Evolutionary conservation across 352 stramenopile species (phyloP).

Genomic region (Phytophthora idaei): DNA sequence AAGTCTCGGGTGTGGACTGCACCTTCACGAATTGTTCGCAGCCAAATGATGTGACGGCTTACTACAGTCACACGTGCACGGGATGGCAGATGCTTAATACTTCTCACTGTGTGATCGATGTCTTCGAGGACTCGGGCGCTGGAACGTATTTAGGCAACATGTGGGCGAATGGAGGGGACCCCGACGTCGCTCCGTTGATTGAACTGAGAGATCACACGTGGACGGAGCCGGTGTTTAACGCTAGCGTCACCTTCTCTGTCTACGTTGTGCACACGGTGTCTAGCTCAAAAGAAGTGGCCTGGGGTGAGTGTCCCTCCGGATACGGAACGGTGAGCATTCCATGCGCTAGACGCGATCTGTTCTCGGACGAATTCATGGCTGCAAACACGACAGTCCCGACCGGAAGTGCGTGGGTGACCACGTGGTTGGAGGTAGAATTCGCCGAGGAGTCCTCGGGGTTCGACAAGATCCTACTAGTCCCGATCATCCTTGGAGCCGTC

Average conservation of each 20-base stretch:
- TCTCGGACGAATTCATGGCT: conserved; percentile 25
- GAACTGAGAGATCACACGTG: conserved; percentile 30
- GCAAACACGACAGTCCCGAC: conserved; percentile 22
- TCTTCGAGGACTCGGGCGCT: conserved; percentile 9
- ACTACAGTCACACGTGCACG: conserved; percentile 31
- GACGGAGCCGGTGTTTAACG: conserved; percentile 4
- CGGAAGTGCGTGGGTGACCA: conserved; percentile 23
- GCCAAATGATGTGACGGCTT: conserved; percentile 16
- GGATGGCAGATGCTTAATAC: conserved; percentile 41
- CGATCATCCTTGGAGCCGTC: conserved; percentile 26
- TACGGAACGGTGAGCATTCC: conserved; percentile 21
- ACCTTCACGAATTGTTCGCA: conserved; percentile 30
- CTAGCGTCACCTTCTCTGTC: conserved; percentile 18
- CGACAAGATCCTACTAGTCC: conserved; percentile 22
- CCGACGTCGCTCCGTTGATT: conserved; percentile 18
- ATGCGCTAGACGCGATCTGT: conserved; percentile 12
- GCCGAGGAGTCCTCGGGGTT: conserved; percentile 19
- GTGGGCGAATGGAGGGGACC: conserved; percentile 33
- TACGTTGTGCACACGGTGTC: conserved; percentile 31
- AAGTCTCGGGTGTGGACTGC: conserved; percentile 23
- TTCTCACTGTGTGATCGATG: conserved; percentile 34
- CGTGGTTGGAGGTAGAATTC: conserved; percentile 26
- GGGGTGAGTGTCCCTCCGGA: conserved; percentile 6
- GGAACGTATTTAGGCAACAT: conserved; percentile 26
- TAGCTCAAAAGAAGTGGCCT: conserved; percentile 13